phyloP scores from a whole-genome alignment of 345 rosid species.

The Populus pruinosa region DNA sequence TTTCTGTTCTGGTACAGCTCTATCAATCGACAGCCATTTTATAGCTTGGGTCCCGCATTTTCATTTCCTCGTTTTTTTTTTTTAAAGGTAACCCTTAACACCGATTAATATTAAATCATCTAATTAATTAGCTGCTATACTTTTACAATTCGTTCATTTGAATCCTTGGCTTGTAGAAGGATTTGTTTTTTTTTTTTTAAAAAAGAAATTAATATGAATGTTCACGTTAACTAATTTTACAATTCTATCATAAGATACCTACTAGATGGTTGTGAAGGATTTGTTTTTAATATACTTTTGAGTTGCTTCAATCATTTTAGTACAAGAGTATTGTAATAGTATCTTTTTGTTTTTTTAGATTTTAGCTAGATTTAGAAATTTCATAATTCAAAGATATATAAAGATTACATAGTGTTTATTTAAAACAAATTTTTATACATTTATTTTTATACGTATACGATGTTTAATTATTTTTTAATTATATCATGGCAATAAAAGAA shows the following conservation, averaged over 20 bases:
- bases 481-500: neutral
- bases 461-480: no score
- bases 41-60: neutral
- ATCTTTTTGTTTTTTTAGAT: neutral
- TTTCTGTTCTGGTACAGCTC: neutral
- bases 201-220: accelerated
- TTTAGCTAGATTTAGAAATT: no score
- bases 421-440: no score
- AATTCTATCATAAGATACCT: no score
- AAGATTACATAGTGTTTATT: no score
- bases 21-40: slow-evolving; percentile 1
- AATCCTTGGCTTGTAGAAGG: neutral
- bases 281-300: no score
- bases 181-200: no score
- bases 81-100: neutral
- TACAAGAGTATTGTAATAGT: no score
- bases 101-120: neutral
- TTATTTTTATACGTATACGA: no score
- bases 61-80: neutral
- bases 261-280: no score
- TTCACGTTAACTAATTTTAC: accelerated
- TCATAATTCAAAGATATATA: no score
- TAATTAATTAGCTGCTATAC: neutral
- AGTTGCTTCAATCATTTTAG: neutral
- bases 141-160: neutral